Conservation (phyloP, 164 flowering plant species). For the Vitis rupestris region DNA sequence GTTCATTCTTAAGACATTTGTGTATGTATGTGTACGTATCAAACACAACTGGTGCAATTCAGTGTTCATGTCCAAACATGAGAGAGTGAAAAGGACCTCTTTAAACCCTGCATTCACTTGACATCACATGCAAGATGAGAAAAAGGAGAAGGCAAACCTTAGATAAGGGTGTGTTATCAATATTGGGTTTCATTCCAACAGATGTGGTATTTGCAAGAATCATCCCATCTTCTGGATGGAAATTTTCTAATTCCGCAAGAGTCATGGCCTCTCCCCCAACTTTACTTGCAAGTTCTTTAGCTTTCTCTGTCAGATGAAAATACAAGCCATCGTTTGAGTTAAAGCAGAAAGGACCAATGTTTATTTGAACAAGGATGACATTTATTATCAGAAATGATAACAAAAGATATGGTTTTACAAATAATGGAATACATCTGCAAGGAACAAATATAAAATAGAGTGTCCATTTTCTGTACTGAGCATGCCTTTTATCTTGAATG, state of each 20-base stretch:
- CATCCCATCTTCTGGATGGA: constrained; percentile 49
- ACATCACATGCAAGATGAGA: too few species aligned
- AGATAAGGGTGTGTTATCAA: constrained; percentile 42
- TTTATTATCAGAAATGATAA: neutral
- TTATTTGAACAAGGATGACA: neutral
- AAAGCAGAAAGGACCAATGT: neutral
- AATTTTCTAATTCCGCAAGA: constrained; percentile 18
- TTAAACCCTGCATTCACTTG: too few species aligned
- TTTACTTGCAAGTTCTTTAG: constrained; percentile 42
- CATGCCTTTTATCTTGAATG: too few species aligned
- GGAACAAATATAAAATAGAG: too few species aligned
- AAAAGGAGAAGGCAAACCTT: constrained; percentile 30
- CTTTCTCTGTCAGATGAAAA: constrained; percentile 34
- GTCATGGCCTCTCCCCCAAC: constrained; percentile 53
- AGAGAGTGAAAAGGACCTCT: too few species aligned
- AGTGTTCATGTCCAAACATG: too few species aligned
- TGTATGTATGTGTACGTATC: too few species aligned
- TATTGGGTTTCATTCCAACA: constrained; percentile 58
- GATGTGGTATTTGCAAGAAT: constrained; percentile 62
- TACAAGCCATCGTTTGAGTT: neutral
- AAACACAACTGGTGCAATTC: too few species aligned
- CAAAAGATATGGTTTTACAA: neutral
- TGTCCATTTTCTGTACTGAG: too few species aligned
- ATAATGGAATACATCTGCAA: too few species aligned
- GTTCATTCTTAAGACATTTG: too few species aligned